These are phyloP conservation scores for Cryptosporidium baileyi DNA, from an alignment of 169 alveolate genomes.

Conservation along the genomic window DNA sequence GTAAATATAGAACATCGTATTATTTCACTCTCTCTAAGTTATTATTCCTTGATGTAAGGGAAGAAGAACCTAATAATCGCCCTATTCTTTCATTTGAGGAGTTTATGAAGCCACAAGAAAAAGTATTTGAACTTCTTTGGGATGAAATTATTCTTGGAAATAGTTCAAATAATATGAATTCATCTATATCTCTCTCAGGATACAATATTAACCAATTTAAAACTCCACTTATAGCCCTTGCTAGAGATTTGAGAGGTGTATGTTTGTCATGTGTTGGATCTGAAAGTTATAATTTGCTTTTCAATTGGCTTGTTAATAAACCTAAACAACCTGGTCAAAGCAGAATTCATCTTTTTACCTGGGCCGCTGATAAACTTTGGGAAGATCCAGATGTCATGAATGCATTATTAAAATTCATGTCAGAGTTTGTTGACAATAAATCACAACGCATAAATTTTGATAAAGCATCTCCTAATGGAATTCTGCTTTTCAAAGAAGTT, in stretches of 20 bases:
- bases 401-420: conserved; percentile 89
- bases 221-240: conserved; percentile 85
- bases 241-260: conserved; percentile 90
- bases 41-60: conserved; percentile 83
- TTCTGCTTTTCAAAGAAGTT: conserved; percentile 87
- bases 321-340: conserved; percentile 83
- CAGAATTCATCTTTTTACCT: conserved; percentile 80
- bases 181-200: neutral
- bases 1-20: conserved; percentile 88
- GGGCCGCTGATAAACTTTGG: conserved; percentile 89
- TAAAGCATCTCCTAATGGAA: conserved; percentile 91
- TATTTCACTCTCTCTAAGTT: conserved; percentile 88
- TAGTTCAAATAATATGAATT: conserved; percentile 20
- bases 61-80: conserved; percentile 73
- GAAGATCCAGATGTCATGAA: conserved; percentile 87
- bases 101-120: conserved; percentile 82
- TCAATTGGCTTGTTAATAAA: conserved; percentile 87
- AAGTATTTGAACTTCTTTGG: conserved; percentile 75
- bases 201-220: conserved; percentile 73
- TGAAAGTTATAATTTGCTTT: conserved; percentile 86
- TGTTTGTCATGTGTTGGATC: conserved; percentile 78
- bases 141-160: conserved; percentile 76
- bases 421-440: conserved; percentile 83
- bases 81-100: conserved; percentile 76
- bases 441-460: conserved; percentile 90